Conservation (phyloP, 345 rosid species). For the Erucastrum elatum region DNA sequence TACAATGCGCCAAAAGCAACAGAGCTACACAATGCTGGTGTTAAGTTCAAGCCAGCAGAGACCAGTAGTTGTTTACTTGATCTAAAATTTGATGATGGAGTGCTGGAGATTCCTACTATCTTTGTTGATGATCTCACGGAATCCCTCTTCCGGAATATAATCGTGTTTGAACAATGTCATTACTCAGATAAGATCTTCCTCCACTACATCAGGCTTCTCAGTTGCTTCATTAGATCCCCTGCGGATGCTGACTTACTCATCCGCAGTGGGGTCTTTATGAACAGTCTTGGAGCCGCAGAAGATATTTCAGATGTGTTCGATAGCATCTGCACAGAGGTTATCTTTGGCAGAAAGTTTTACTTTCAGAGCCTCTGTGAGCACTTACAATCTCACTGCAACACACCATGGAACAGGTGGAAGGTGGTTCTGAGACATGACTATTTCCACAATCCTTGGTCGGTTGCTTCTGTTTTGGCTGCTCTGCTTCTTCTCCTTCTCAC, state of each 20-base stretch:
- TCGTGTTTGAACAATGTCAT: constrained; percentile 36
- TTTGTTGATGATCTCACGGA: constrained; percentile 31
- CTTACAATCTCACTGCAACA: background rate
- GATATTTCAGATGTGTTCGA: constrained; percentile 31
- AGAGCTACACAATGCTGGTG: constrained; percentile 45
- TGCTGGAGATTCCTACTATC: constrained; percentile 20
- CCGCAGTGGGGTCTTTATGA: constrained; percentile 17
- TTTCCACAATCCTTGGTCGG: constrained; percentile 26
- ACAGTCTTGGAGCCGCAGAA: constrained; percentile 29
- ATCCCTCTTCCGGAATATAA: constrained; percentile 24
- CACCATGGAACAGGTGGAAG: background rate
- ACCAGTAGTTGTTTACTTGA: constrained; percentile 30
- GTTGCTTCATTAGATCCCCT: constrained; percentile 27
- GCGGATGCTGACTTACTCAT: constrained; percentile 30
- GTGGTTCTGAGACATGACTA: background rate
- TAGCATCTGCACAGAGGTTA: constrained; percentile 26
- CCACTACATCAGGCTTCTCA: constrained; percentile 23
- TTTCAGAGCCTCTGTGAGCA: background rate
- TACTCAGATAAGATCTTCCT: constrained; percentile 13
- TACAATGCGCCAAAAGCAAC: constrained; percentile 35
- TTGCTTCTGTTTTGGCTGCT: constrained; percentile 33
- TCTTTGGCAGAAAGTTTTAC: background rate
- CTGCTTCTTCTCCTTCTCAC: constrained; percentile 33
- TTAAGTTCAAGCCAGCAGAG: constrained; percentile 27
- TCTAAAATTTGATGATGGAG: constrained; percentile 23